These are phyloP conservation scores for Kuraishia floccosa DNA, from an alignment of 805 yeast species.

Conservation along the genomic window DNA sequence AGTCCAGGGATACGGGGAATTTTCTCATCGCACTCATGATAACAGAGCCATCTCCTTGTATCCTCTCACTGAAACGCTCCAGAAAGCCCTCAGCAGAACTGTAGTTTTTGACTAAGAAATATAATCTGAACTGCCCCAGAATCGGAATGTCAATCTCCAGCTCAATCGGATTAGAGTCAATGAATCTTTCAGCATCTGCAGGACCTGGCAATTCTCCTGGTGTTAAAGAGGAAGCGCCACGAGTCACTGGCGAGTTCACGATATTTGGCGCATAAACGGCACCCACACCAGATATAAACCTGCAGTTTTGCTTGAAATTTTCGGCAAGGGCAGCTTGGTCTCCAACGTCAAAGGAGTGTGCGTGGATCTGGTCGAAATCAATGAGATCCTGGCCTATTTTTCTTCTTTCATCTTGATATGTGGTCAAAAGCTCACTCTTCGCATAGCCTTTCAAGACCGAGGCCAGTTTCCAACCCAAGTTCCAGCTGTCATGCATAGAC, in stretches of 20 bases:
- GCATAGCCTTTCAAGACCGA: constrained; percentile 17
- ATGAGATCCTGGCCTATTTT: constrained; percentile 20
- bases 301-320: constrained; percentile 7
- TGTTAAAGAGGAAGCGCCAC: not conserved
- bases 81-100: not conserved
- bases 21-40: not conserved
- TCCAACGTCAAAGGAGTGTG: constrained; percentile 19
- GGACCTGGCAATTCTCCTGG: constrained; percentile 8
- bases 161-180: constrained; percentile 7
- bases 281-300: constrained; percentile 12
- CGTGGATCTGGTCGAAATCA: constrained; percentile 18
- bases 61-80: not conserved
- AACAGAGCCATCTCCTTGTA: not conserved
- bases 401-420: constrained; percentile 19
- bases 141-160: constrained; percentile 6
- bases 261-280: constrained; percentile 6
- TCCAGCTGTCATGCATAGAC: constrained; percentile 15
- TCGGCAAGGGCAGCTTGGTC: constrained; percentile 8
- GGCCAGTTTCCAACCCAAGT: constrained; percentile 22
- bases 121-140: constrained; percentile 7
- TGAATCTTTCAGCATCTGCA: constrained; percentile 5
- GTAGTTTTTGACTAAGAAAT: not conserved
- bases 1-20: not conserved
- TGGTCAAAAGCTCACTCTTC: constrained; percentile 9
- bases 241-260: constrained; percentile 1